Evolutionary conservation across 768 basidiomycete genomes (phyloP), one percentile per base, ranked within the genome.

Genomic region (Kwoniella europaea): DNA sequence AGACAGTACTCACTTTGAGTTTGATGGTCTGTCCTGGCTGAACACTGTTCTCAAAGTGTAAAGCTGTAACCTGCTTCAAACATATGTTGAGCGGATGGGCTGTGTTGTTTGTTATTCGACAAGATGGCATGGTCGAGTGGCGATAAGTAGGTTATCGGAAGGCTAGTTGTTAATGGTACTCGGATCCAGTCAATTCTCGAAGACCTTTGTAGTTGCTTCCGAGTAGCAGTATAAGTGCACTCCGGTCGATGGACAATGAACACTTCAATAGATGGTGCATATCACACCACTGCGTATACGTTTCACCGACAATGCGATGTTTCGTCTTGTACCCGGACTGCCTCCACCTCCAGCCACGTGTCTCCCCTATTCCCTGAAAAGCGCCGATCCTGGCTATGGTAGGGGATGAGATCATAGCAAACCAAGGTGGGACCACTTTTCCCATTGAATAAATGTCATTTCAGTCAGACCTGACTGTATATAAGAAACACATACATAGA

Each of bases 31-130:
- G 76, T 5, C 79, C 80, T 7, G 80, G 75, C 44, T 71, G 60
- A 1, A 82, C 80, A 74, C 73, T 57, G 57, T 82, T 82, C 74
- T 82, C 79, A 55, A 82, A 82, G 65, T 82, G 79, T 22, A 82
- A 61, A 4, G 80, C 80, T 42, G 80, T 80, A 62, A 82, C 79
- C 62, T 80, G 80, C 55, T 82, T 82, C 63, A 82, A 65, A 69
- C 78, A 74, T 69, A 82, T 75, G 68, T 82, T 82, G 59, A 82
- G 74, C 9, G 74, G 70, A 18, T 71, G 68, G 12, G 69, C 18
- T 2, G 80, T 82, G 52, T 75, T 71, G 55, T 82, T 82, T 7
- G 77, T 78, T 10, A 82, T 68, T 16, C 80, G 68, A 65, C 79
- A 79, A 2, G 79, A 80, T 2, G 80, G 80, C 80, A 82, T 82